These are phyloP conservation scores for Pseudocercospora eumusae DNA, from an alignment of 2,329 filamentous ascomycete species.

Conservation along the genomic window DNA sequence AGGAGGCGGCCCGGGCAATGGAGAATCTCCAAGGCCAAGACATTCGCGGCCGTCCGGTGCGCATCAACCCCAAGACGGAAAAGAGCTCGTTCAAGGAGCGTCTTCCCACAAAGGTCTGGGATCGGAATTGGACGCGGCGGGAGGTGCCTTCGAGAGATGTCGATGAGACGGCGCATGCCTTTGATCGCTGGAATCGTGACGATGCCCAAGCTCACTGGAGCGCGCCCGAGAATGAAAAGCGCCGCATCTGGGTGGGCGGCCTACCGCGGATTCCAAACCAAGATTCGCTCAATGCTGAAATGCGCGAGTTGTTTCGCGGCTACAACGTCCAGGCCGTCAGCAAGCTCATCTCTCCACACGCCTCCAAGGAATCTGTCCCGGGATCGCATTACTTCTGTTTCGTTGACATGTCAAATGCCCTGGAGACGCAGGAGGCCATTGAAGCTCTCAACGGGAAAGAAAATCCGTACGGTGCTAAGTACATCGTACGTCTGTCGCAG, in stretches of 20 bases:
- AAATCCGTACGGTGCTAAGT: conserved; percentile 26
- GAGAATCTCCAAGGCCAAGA: conserved; percentile 56
- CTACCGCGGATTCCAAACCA: conserved; percentile 50
- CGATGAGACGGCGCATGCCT: conserved; percentile 24
- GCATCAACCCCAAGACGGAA: conserved; percentile 53
- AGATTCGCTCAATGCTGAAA: conserved; percentile 45
- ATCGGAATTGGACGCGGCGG: conserved; percentile 4
- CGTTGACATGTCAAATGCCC: conserved; percentile 33
- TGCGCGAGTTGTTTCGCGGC: conserved; percentile 48
- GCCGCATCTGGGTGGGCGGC: conserved; percentile 47
- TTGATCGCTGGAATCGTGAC: conserved; percentile 48
- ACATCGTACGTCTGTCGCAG: conserved; percentile 23
- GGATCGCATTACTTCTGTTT: conserved; percentile 37
- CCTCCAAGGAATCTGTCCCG: conserved; percentile 11
- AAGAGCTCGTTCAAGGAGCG: neutral
- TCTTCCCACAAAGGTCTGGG: conserved; percentile 3
- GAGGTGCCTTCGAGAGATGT: conserved; percentile 7
- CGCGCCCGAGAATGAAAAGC: conserved; percentile 40
- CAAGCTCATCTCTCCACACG: conserved; percentile 44
- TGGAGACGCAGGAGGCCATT: conserved; percentile 33
- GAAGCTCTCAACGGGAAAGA: conserved; percentile 32
- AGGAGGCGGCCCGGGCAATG: conserved; percentile 61
- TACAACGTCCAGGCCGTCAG: conserved; percentile 51
- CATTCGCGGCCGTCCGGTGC: conserved; percentile 61
- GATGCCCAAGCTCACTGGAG: conserved; percentile 42